Base-by-base conservation (phyloP, 2,329 filamentous ascomycete genomes). In the Penicillium sp. region DNA sequence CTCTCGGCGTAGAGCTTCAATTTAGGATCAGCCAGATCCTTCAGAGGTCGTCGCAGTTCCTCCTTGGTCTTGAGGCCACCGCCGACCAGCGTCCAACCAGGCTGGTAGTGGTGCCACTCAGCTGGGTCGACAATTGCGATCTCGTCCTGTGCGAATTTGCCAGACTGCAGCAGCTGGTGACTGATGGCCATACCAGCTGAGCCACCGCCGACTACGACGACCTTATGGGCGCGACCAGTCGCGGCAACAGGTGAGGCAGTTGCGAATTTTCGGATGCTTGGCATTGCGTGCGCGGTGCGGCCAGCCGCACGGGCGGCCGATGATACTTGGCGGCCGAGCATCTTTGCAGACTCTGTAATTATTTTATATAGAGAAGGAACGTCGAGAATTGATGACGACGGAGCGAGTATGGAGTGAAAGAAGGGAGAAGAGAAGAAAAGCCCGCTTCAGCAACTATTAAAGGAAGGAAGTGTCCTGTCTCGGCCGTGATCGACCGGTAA, bases 51-150 rank as follows among this genome's bases (percentile, higher is more conserved):
- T 51, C 82, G 81, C 58, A 89, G 75, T 26, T 87, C 82, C 64
- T 87, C 78, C 70, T 86, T 87, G 51, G 79, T 82, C 74, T 89
- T 89, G 42, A 90, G 79, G 3, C 87, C 87, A 42, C 85, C 87
- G 46, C 87, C 87, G 2, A 89, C 87, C 1, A 90, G 79, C 1
- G 88, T 90, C 87, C 87, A 90, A 57, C 87, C 87, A 0, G 87
- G 86, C 73, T 90, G 87, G 71, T 89, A 90, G 76, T 90, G 81
- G 70, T 90, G 87, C 80, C 82, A 87, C 65, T 76, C 71, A 0
- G 87, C 81, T 0, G 87, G 87, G 64, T 90, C 87, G 46, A 90
- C 76, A 28, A 90, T 68, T 30, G 87, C 87, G 62, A 90, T 88
- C 61, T 90, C 87, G 35, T 86, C 79, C 46, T 80, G 76, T 0